Percentiles rank a stretch among this genome's conserved stretches.
phyloP scores from a whole-genome alignment of 345 rosid species.

The Syzygium oleosum region DNA sequence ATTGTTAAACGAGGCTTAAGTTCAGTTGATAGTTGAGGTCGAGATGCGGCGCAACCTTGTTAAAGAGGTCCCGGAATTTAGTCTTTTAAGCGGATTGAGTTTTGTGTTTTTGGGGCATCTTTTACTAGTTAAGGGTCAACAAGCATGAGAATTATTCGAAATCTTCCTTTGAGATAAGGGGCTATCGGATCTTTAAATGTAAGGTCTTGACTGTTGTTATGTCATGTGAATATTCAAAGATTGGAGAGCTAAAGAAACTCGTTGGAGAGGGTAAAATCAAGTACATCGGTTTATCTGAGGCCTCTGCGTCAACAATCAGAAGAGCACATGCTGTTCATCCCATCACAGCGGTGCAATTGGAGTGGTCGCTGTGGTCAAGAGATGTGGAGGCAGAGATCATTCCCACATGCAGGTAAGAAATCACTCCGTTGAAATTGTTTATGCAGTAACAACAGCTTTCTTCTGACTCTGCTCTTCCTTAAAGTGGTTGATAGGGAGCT shows the following conservation, averaged over 20 bases:
- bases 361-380: slow-evolving; percentile 82
- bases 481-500: slow-evolving; percentile 36
- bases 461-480: background rate
- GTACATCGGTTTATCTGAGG: slow-evolving; percentile 63
- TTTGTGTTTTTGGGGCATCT: background rate
- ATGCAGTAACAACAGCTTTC: background rate
- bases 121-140: too few relatives aligned
- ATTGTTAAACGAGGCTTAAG: background rate
- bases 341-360: slow-evolving; percentile 55
- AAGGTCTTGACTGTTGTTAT: too few relatives aligned
- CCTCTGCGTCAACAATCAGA: slow-evolving; percentile 72
- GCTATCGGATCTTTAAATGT: background rate
- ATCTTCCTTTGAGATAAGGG: background rate
- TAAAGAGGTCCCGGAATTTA: background rate
- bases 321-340: slow-evolving; percentile 13
- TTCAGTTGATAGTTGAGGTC: background rate
- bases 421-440: background rate
- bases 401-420: slow-evolving; percentile 19
- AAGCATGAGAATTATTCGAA: background rate
- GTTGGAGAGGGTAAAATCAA: slow-evolving; percentile 56
- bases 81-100: background rate
- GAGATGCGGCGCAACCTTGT: background rate
- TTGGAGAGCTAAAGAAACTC: background rate
- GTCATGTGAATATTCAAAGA: background rate
- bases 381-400: slow-evolving; percentile 68